Percentiles rank a stretch among this genome's conserved stretches.
phyloP scores from a whole-genome alignment of 176 grass and related monocot genomes.

The Carex kokanica region DNA sequence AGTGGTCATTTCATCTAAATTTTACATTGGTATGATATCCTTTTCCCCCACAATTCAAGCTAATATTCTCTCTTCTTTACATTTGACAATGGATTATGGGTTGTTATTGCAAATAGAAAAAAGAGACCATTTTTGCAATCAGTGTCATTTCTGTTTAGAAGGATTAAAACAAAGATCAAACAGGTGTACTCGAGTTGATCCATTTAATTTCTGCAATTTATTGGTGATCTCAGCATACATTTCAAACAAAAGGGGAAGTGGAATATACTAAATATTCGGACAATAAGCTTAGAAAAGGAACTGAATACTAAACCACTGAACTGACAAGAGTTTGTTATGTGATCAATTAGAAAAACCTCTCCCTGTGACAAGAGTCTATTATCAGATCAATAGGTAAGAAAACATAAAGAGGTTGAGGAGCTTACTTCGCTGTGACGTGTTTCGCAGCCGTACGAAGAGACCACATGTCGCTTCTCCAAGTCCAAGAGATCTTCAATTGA shows the following conservation, averaged over 20 bases:
- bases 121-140: not conserved
- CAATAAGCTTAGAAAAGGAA: not conserved
- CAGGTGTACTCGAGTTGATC: not conserved
- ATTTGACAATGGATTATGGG: not conserved
- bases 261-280: not conserved
- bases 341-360: not conserved
- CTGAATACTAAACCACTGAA: not conserved
- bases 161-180: not conserved
- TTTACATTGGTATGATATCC: not conserved
- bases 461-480: constrained; percentile 43
- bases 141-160: not conserved
- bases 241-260: not conserved
- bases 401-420: not conserved
- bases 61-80: not conserved
- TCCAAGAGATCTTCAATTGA: not conserved
- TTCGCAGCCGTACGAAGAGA: constrained; percentile 48
- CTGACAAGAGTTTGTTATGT: not conserved
- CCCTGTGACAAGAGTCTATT: not conserved
- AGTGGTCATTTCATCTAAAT: not conserved
- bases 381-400: not conserved
- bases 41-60: not conserved
- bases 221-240: not conserved
- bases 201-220: not conserved
- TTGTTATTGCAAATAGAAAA: not conserved
- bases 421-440: constrained; percentile 38